phyloP scores from a whole-genome alignment of 768 basidiomycete species.

The Kwoniella pini region DNA sequence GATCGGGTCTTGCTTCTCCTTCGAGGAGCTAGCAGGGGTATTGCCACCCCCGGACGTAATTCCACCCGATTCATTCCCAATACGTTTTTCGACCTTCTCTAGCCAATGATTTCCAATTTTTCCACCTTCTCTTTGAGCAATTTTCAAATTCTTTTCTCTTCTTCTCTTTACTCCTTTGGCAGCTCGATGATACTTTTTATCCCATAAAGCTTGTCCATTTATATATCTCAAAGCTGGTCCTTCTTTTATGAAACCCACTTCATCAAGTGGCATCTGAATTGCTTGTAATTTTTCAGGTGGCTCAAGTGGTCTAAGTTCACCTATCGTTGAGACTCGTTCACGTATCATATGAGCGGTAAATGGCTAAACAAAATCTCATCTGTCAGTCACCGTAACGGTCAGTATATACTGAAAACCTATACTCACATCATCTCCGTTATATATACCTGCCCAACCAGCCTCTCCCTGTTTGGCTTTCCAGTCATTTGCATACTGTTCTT shows the following conservation, averaged over 20 bases:
- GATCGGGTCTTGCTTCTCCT: constrained; percentile 19
- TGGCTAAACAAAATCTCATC: no score
- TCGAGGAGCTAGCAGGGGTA: not conserved
- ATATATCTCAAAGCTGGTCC: constrained; percentile 74
- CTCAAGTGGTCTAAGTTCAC: constrained; percentile 80
- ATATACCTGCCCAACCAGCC: constrained; percentile 35
- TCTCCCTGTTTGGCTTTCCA: constrained; percentile 21
- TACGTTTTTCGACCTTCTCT: constrained; percentile 6
- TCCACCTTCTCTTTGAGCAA: constrained; percentile 29
- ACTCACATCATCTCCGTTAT: constrained; percentile 34
- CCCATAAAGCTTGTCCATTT: constrained; percentile 54
- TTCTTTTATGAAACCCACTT: constrained; percentile 76
- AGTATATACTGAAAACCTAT: not conserved
- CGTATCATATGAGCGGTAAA: constrained; percentile 73
- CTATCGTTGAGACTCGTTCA: constrained; percentile 80
- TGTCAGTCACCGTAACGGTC: no score
- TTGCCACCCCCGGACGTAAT: not conserved
- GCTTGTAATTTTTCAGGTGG: constrained; percentile 67
- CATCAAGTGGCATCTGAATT: constrained; percentile 65
- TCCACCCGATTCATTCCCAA: not conserved
- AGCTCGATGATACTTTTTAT: constrained; percentile 40
- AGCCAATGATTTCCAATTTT: constrained; percentile 42
- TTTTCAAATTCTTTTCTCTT: constrained; percentile 38
- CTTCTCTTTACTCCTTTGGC: constrained; percentile 42
- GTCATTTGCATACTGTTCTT: constrained; percentile 23